Evolutionary conservation across 495 filamentous ascomycete genomes (phyloP), one percentile per base, ranked within the genome.

Genomic region (Trichocladium antarcticum): DNA sequence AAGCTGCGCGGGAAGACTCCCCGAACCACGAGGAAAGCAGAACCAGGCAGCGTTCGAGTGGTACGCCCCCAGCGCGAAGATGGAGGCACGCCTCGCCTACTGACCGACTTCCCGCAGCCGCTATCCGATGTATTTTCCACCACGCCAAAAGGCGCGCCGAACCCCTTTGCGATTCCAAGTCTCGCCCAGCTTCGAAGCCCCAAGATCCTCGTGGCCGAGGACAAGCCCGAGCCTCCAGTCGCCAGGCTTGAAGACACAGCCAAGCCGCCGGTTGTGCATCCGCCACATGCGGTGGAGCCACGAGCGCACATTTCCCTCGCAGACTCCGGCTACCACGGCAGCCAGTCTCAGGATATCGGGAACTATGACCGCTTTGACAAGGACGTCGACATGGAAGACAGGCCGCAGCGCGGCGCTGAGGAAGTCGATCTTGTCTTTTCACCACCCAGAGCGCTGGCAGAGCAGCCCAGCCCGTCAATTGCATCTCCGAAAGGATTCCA

Each of bases 1-100:
- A 96, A 93, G 55, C 68, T 95, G 68, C 79, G 88, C 53, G 92
- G 89, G 48, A 96, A 93, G 70, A 96, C 92, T 6, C 90, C 92
- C 32, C 77, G 87, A 39, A 95, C 89, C 2, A 72, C 72, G 12
- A 76, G 86, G 38, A 94, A 92, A 65, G 73, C 69, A 21, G 77
- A 79, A 57, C 66, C 73, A 6, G 66, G 74, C 45, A 83, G 85
- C 63, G 60, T 68, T 39, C 80, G 89, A 56, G 75, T 82, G 61
- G 87, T 94, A 70, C 53, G 77, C 71, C 19, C 15, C 39, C 15
- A 21, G 19, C 9, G 15, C 15, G 27, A 11, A 14, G 41, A 40
- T 27, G 14, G 20, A 40, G 32, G 46, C 42, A 44, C 27, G 51
- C 35, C 22, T 45, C 28, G 6, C 16, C 19, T 39, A 34, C 53